phyloP scores from a whole-genome alignment of 1,139 yeast species.

The Lizanozyma gosingica region DNA sequence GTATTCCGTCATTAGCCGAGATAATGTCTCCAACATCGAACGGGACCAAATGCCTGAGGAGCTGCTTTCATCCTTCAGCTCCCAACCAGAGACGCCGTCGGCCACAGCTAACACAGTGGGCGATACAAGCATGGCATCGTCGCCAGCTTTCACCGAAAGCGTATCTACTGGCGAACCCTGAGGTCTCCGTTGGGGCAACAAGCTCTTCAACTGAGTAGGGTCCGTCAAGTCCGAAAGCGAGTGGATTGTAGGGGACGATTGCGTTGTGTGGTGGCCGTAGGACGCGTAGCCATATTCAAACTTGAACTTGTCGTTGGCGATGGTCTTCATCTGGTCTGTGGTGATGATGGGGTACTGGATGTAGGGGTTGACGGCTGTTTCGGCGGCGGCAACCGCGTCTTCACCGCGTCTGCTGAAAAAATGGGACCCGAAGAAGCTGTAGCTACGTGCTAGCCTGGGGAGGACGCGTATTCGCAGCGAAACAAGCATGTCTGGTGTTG shows the following conservation, averaged over 20 bases:
- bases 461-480: too few relatives aligned
- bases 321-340: conserved; percentile 26
- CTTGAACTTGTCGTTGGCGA: conserved; percentile 31
- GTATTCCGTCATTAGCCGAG: conserved; percentile 40
- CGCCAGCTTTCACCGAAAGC: conserved; percentile 46
- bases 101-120: conserved; percentile 50
- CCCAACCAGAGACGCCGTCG: conserved; percentile 59
- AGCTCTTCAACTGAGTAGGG: conserved; percentile 36
- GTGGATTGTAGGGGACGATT: conserved; percentile 33
- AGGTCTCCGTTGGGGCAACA: conserved; percentile 44
- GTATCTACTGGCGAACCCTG: conserved; percentile 48
- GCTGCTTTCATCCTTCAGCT: conserved; percentile 33
- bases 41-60: conserved; percentile 49
- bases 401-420: conserved; percentile 5
- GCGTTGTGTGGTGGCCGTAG: conserved; percentile 40
- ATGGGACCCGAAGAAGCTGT: conserved; percentile 2
- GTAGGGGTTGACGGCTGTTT: conserved; percentile 27
- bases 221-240: conserved; percentile 46
- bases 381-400: conserved; percentile 16
- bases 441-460: not conserved
- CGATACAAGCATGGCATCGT: conserved; percentile 54
- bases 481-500: too few relatives aligned
- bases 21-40: conserved; percentile 44
- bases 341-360: conserved; percentile 36
- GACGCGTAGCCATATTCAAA: conserved; percentile 40